Evolutionary conservation across 2,329 filamentous ascomycete genomes (phyloP), one percentile per base, ranked within the genome.

Genomic region (Xylariales sp.): DNA sequence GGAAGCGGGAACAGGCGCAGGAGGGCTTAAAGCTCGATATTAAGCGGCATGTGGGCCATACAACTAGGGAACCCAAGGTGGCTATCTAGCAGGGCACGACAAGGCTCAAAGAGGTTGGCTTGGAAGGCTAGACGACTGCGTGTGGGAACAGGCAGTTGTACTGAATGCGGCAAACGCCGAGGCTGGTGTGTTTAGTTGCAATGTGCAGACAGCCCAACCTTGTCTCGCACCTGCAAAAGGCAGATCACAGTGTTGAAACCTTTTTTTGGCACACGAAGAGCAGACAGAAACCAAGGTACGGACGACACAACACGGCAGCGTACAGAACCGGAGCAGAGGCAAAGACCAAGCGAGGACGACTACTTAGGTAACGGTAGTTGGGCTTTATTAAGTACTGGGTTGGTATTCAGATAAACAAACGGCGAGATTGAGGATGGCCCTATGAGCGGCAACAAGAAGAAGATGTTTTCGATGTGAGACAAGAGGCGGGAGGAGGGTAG

Each of bases 1-100:
- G 30, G 60, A 61, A 58, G 45, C 48, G 53, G 52, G 58, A 63
- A 53, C 57, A 56, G 54, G 45, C 53, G 58, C 56, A 49, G 61
- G 67, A 65, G 54, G 72, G 58, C 61, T 70, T 69, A 67, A 67
- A 68, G 65, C 65, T 71, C 64, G 55, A 65, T 53, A 66, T 72
- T 69, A 72, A 68, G 70, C 59, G 69, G 69, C 68, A 73, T 72
- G 39, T 41, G 64, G 65, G 64, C 62, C 64, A 67, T 63, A 65
- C 54, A 54, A 53, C 30, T 60, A 64, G 60, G 53, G 63, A 58
- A 23, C 32, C 46, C 59, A 39, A 36, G 50, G 48, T 32, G 36
- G 52, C 16, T 61, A 62, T 56, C 52, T 58, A 61, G 59, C 43
- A 23, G 65, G 49, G 49, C 49, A 53, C 56, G 61, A 61, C 60